These are phyloP conservation scores for Cryptococcus sp. DNA, from an alignment of 1,284 basidiomycete species.

Conservation along the genomic window DNA sequence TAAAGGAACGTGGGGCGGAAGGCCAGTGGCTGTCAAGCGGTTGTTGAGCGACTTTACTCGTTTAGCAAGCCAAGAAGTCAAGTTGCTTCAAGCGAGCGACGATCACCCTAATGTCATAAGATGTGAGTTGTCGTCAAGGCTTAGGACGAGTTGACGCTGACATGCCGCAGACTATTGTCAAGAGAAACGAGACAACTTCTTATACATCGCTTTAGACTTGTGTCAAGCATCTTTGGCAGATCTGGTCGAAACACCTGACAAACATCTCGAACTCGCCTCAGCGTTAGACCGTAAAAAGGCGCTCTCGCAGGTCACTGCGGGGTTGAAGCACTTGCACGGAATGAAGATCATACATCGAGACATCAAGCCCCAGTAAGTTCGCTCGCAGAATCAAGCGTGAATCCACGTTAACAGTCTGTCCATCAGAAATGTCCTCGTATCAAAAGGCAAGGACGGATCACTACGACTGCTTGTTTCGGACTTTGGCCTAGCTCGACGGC, in stretches of 20 bases:
- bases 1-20: slow-evolving; percentile 89
- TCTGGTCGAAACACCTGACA: slow-evolving; percentile 77
- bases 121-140: slow-evolving; percentile 49
- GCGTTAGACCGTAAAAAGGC: slow-evolving; percentile 88
- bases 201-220: slow-evolving; percentile 95
- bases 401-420: slow-evolving; percentile 3
- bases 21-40: slow-evolving; percentile 95
- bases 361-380: slow-evolving; percentile 83
- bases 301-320: slow-evolving; percentile 80
- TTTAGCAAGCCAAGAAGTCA: slow-evolving; percentile 90
- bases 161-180: slow-evolving; percentile 77
- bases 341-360: slow-evolving; percentile 97
- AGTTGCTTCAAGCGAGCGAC: slow-evolving; percentile 91
- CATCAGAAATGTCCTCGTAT: slow-evolving; percentile 81
- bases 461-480: slow-evolving; percentile 92
- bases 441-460: slow-evolving; percentile 63
- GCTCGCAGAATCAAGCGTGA: not conserved
- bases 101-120: slow-evolving; percentile 98
- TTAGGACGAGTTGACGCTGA: slow-evolving; percentile 1
- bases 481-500: slow-evolving; percentile 88
- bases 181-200: slow-evolving; percentile 87
- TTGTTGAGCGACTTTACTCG: slow-evolving; percentile 94
- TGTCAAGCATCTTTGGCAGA: slow-evolving; percentile 95
- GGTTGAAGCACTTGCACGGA: slow-evolving; percentile 85
- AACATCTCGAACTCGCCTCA: slow-evolving; percentile 62